These are phyloP conservation scores for Fusarium luffae DNA, from an alignment of 2,329 filamentous ascomycete species.

Conservation along the genomic window DNA sequence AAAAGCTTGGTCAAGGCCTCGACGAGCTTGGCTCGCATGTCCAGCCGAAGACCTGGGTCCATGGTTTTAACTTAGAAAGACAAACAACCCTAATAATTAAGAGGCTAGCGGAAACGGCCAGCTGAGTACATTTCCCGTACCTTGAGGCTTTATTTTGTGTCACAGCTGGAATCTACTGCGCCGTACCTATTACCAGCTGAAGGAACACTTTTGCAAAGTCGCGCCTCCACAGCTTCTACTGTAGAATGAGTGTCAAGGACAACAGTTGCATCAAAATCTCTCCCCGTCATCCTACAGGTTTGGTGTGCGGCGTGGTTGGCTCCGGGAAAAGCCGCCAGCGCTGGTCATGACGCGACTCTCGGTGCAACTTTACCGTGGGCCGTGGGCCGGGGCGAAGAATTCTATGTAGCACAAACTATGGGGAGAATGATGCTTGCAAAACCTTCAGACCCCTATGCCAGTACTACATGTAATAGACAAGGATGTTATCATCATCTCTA, in stretches of 20 bases:
- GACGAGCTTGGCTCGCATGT: conserved; percentile 41
- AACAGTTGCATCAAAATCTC: neutral
- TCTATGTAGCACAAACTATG: neutral
- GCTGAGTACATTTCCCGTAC: conserved; percentile 3
- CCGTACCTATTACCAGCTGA: neutral
- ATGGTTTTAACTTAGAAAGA: conserved; percentile 17
- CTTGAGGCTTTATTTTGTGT: neutral
- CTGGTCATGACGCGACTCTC: conserved; percentile 11
- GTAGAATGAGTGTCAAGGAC: neutral
- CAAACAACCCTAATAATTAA: neutral
- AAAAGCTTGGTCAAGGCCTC: conserved; percentile 46
- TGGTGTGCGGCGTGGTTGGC: conserved; percentile 26
- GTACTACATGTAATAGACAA: neutral
- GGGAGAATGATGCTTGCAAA: neutral
- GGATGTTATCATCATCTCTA: neutral
- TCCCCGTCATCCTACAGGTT: conserved; percentile 7
- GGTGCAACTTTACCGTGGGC: conserved; percentile 9
- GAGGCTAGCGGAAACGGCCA: conserved; percentile 15
- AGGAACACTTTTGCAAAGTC: neutral
- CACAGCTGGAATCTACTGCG: neutral
- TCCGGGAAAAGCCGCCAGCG: conserved; percentile 26
- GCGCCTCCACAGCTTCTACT: neutral
- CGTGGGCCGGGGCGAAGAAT: conserved; percentile 3
- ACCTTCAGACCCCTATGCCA: neutral
- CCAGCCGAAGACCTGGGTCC: conserved; percentile 22